A percentile compares a stretch with the other conserved stretches of the same genome.
phyloP scores from a whole-genome alignment of 2,329 filamentous ascomycete species.

The Acephala macrosclerotiorum region DNA sequence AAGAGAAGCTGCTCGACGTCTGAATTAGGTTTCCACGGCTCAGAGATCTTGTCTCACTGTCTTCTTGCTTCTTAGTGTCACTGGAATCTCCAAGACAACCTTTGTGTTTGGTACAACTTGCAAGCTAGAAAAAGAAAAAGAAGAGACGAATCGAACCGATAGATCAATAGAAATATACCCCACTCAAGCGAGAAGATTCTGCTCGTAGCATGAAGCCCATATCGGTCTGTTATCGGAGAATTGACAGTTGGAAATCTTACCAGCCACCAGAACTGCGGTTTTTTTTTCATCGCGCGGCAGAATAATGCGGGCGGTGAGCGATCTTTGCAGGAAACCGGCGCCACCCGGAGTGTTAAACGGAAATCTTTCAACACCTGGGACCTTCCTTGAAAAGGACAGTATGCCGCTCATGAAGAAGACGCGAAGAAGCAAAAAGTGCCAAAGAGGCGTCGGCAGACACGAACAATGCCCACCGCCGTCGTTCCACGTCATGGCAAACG shows the following conservation, averaged over 20 bases:
- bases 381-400: neutral
- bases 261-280: neutral
- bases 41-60: neutral
- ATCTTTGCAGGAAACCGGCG: conserved; percentile 4
- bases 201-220: neutral
- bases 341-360: neutral
- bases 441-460: too few species aligned
- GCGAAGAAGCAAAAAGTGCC: neutral
- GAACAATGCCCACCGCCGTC: too few species aligned
- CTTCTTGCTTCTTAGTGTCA: conserved; percentile 2
- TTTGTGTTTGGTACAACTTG: neutral
- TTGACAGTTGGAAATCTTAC: conserved; percentile 1
- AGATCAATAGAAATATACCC: neutral
- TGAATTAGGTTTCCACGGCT: neutral
- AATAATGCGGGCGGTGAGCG: neutral
- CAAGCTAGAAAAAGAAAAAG: neutral
- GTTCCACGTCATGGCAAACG: neutral
- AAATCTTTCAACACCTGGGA: neutral
- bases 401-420: neutral
- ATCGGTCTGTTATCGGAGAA: conserved; percentile 12
- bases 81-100: neutral
- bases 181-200: neutral
- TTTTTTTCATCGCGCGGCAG: conserved; percentile 1
- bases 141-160: neutral
- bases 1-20: neutral